These are phyloP conservation scores for Condylostoma magnum DNA, from an alignment of 169 alveolate species.

Conservation along the genomic window DNA sequence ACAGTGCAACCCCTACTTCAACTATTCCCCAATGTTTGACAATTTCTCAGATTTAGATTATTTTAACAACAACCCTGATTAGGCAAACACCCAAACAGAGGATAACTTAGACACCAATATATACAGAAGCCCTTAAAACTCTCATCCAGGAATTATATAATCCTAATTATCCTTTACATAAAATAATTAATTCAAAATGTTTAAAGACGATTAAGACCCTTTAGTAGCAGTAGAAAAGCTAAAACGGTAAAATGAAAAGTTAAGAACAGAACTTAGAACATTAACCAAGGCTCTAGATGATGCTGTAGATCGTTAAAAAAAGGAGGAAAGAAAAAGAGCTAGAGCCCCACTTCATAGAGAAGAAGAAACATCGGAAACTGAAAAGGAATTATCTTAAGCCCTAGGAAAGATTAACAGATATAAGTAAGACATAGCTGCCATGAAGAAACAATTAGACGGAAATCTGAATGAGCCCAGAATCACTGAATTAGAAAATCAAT, in stretches of 20 bases:
- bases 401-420: slow-evolving; percentile 35
- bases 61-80: too few species aligned
- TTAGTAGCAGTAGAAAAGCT: slow-evolving; percentile 42
- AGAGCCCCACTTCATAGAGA: slow-evolving; percentile 26
- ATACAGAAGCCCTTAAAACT: too few species aligned
- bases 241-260: slow-evolving; percentile 45
- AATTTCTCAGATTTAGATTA: too few species aligned
- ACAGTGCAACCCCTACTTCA: too few species aligned
- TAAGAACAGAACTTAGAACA: slow-evolving; percentile 43
- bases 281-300: slow-evolving; percentile 51
- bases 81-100: too few species aligned
- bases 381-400: slow-evolving; percentile 39
- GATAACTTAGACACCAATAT: too few species aligned
- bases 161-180: too few species aligned
- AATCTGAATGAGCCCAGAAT: slow-evolving; percentile 43
- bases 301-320: slow-evolving; percentile 43
- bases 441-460: slow-evolving; percentile 62
- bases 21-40: too few species aligned
- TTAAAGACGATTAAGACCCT: too few species aligned
- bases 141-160: too few species aligned
- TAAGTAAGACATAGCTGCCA: slow-evolving; percentile 53
- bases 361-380: slow-evolving; percentile 15
- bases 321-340: slow-evolving; percentile 22
- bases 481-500: slow-evolving; percentile 56
- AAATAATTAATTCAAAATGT: too few species aligned